A percentile compares a stretch with the other conserved stretches of the same genome.
phyloP scores from a whole-genome alignment of 2,329 filamentous ascomycete genomes.

The Diaporthe eres region DNA sequence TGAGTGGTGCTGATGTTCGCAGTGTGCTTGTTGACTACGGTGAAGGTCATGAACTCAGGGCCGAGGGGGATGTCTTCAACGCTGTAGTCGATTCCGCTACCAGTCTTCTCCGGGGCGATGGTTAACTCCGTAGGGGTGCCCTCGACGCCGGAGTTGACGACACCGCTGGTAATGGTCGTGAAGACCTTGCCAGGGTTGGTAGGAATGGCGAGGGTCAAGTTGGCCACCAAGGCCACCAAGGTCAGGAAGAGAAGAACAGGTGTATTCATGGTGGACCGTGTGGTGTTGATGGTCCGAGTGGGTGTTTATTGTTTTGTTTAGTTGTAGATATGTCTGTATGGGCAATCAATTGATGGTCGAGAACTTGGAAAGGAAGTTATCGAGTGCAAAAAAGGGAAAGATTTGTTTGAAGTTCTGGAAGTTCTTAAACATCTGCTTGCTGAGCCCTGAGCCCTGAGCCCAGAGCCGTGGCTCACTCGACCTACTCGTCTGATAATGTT shows the following conservation, averaged over 20 bases:
- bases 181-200: not conserved
- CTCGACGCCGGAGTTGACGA: not conserved
- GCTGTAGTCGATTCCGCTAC: not conserved
- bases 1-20: constrained; percentile 42
- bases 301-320: not conserved
- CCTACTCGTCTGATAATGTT: no score
- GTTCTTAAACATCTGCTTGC: not conserved
- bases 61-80: not conserved
- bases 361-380: not conserved
- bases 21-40: constrained; percentile 39
- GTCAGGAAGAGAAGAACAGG: not conserved
- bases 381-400: not conserved
- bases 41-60: constrained; percentile 36
- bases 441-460: no score
- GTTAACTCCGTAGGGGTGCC: not conserved
- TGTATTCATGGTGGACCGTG: not conserved
- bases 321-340: no score
- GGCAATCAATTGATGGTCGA: not conserved
- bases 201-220: not conserved
- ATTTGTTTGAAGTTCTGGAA: not conserved
- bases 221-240: not conserved
- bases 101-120: not conserved
- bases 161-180: not conserved
- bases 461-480: no score
- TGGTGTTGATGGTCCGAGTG: not conserved